Evolutionary conservation across 2,329 filamentous ascomycete species (phyloP), one percentile per base, ranked within the genome.

Genomic region (Pyrenophora seminiperda): DNA sequence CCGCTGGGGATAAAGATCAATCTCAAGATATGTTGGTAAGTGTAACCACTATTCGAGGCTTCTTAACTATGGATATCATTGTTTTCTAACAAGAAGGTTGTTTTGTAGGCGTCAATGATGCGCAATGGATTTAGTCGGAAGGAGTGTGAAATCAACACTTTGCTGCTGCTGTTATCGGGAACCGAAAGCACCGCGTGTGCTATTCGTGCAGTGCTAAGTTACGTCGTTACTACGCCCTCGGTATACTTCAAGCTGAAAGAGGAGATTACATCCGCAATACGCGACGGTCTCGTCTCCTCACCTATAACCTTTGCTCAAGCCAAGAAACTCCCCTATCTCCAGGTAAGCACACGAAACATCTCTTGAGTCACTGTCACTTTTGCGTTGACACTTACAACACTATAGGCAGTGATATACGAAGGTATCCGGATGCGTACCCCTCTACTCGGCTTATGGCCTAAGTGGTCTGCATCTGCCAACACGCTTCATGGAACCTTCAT

Each of bases 341-440:
- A 55, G 31, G 41, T 44, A 41, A 13, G 38, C 30, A 19, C 7
- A 11, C 1, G n/a, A 1, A 2, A 18, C 14, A 5, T 1, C 37
- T 7, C 22, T 20, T 20, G 7, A 40, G 13, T n/a, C 6, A 15
- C 17, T 3, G 9, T 17, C 19, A 17, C 15, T 14, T 29, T 29
- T 13, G 4, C 22, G 4, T 14, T 40, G 11, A 40, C 37, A 7
- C 17, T 27, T 29, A 11, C 14, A 7, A 14, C 20, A n/a, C 11
- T n/a, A 2, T 19, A 41, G 41, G 59, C 54, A 9, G 37, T 49
- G 11, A 47, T 62, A 37, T 47, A 47, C 17, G 59, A 62, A 41
- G 73, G 71, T 5, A 54, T 77, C 0, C 66, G 75, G 17, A 56
- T 60, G 19, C 49, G 33, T 9, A 52, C 57, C 14, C 52, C 57